These are phyloP conservation scores for Primulina huaijiensis DNA, from an alignment of 257 asterid species.

Conservation along the genomic window DNA sequence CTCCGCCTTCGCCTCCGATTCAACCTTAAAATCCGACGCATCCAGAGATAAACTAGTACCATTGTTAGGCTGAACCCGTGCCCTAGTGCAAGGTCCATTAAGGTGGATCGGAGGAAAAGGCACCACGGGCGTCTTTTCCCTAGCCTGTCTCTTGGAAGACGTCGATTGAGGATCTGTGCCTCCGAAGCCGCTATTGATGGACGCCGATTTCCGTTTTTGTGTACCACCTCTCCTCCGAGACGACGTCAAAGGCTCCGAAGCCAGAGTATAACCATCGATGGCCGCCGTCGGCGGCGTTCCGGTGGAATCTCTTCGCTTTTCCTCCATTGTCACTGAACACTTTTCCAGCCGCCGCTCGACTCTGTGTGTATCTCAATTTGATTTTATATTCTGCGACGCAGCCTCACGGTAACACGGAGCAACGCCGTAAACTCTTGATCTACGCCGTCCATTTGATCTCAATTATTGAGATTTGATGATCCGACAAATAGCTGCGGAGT, in stretches of 20 bases:
- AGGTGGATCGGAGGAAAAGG: slow-evolving; percentile 85
- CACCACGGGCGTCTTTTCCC: slow-evolving; percentile 67
- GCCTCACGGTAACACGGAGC: background rate
- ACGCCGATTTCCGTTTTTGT: slow-evolving; percentile 72
- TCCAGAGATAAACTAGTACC: slow-evolving; percentile 42
- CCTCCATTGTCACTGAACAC: slow-evolving; percentile 61
- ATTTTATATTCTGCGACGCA: background rate
- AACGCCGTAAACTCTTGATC: background rate
- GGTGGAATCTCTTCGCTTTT: slow-evolving; percentile 58
- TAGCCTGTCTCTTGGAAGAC: slow-evolving; percentile 78
- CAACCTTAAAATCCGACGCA: slow-evolving; percentile 38
- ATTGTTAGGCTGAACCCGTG: slow-evolving; percentile 72
- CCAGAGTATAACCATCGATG: slow-evolving; percentile 31
- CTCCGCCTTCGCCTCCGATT: slow-evolving; percentile 44
- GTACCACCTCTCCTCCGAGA: slow-evolving; percentile 81
- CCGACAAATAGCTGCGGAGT: background rate
- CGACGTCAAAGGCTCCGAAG: slow-evolving; percentile 46
- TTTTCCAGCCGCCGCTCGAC: slow-evolving; percentile 35
- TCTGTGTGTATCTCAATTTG: background rate
- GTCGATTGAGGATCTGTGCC: slow-evolving; percentile 48
- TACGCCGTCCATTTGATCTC: background rate
- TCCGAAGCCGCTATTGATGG: slow-evolving; percentile 52
- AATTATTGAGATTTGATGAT: too few relatives aligned
- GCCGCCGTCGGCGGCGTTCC: slow-evolving; percentile 51
- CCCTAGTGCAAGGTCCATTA: slow-evolving; percentile 91